These are phyloP conservation scores for Ajuga reptans DNA, from an alignment of 305 asterid genomes.

Conservation along the genomic window DNA sequence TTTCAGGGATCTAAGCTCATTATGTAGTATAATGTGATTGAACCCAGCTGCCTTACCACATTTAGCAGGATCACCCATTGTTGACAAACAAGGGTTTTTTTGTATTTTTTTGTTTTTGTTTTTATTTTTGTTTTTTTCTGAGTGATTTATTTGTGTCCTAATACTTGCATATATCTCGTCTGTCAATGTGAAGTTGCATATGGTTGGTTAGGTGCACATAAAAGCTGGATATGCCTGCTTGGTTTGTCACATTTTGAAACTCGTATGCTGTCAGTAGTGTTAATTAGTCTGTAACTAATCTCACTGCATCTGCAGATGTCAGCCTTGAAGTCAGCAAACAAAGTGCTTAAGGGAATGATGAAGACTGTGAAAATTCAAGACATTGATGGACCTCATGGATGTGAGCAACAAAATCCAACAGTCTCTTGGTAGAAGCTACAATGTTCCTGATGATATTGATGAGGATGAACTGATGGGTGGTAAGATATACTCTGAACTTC, in stretches of 20 bases:
- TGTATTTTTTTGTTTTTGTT: too few relatives aligned
- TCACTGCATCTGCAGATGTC: constrained; percentile 60
- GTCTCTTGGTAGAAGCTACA: constrained; percentile 93
- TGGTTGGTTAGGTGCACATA: constrained; percentile 4
- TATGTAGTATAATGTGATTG: constrained; percentile 34
- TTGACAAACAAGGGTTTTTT: constrained; percentile 20
- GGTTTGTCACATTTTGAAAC: constrained; percentile 17
- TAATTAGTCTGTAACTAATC: constrained; percentile 9
- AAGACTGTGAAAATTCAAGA: constrained; percentile 97
- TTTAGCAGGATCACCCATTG: constrained; percentile 18
- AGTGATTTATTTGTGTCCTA: constrained; percentile 18
- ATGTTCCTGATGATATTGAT: constrained; percentile 87
- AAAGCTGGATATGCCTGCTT: constrained; percentile 24
- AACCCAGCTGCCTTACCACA: constrained; percentile 33
- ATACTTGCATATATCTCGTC: constrained; percentile 1
- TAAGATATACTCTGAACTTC: constrained; percentile 29
- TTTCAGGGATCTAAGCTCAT: too few relatives aligned
- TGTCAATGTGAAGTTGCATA: neutral
- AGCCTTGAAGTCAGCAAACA: constrained; percentile 87
- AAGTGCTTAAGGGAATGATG: constrained; percentile 98
- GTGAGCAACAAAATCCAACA: constrained; percentile 92
- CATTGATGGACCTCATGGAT: constrained; percentile 96
- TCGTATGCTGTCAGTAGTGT: neutral
- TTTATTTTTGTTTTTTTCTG: too few relatives aligned
- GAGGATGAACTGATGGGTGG: constrained; percentile 98